phyloP scores from a whole-genome alignment of 2,329 filamentous ascomycete species.

The Fusarium sp. region DNA sequence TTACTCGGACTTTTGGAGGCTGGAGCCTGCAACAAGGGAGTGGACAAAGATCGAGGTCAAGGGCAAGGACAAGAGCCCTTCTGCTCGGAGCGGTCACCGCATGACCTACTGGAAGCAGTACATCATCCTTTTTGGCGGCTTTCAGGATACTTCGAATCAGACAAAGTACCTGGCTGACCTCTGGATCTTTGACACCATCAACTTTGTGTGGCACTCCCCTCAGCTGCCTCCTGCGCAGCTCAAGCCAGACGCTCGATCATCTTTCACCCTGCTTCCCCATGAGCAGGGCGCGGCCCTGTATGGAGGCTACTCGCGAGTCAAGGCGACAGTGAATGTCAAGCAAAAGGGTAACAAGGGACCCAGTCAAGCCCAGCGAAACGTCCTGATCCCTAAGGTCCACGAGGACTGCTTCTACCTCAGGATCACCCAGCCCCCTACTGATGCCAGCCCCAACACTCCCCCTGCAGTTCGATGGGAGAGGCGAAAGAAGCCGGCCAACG shows the following conservation, averaged over 20 bases:
- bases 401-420: slow-evolving; percentile 95
- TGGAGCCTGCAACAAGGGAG: slow-evolving; percentile 86
- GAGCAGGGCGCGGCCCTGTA: slow-evolving; percentile 91
- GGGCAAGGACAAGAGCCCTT: slow-evolving; percentile 82
- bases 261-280: slow-evolving; percentile 91
- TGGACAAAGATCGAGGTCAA: slow-evolving; percentile 89
- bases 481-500: slow-evolving; percentile 90
- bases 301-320: slow-evolving; percentile 93
- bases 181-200: slow-evolving; percentile 94
- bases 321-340: slow-evolving; percentile 74
- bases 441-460: slow-evolving; percentile 72
- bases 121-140: slow-evolving; percentile 94
- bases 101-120: slow-evolving; percentile 99
- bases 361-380: slow-evolving; percentile 73
- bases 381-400: slow-evolving; percentile 88
- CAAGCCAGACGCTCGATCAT: slow-evolving; percentile 91
- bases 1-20: slow-evolving; percentile 97
- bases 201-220: slow-evolving; percentile 86
- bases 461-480: slow-evolving; percentile 91
- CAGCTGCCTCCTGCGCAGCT: slow-evolving; percentile 80
- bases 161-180: slow-evolving; percentile 94
- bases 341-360: slow-evolving; percentile 65
- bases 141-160: slow-evolving; percentile 95
- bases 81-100: slow-evolving; percentile 89
- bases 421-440: slow-evolving; percentile 77